phyloP scores from a whole-genome alignment of 139 green algal species.

The Coelastrella sp. region DNA sequence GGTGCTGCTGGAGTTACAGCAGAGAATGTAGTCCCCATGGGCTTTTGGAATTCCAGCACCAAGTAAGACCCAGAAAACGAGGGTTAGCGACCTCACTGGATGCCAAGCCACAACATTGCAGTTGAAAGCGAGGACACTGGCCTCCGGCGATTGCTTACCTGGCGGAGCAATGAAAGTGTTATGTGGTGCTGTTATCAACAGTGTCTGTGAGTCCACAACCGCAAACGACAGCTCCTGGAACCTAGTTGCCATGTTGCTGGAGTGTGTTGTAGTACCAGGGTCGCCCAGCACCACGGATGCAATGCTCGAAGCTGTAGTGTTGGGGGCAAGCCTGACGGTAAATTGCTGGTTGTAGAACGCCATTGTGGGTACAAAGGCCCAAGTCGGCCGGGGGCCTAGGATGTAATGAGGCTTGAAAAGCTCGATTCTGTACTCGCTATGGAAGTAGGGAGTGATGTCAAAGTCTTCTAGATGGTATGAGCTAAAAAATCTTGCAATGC shows the following conservation, averaged over 20 bases:
- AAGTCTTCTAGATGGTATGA: constrained; percentile 33
- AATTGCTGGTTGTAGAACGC: not conserved
- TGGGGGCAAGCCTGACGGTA: not conserved
- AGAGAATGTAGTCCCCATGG: no score
- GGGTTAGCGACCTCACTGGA: no score
- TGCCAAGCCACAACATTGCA: no score
- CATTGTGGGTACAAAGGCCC: not conserved
- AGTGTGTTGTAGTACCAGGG: constrained; percentile 33
- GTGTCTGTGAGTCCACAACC: not conserved
- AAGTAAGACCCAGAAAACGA: no score
- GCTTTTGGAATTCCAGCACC: no score
- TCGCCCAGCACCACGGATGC: not conserved
- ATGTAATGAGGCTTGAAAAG: constrained; percentile 24
- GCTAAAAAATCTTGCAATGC: not conserved
- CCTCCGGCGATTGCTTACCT: not conserved
- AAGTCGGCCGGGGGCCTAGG: not conserved
- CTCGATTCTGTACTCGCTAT: constrained; percentile 18
- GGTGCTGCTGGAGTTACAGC: no score
- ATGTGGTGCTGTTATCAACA: not conserved
- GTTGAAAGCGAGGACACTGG: not conserved
- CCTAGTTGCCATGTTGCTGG: constrained; percentile 15
- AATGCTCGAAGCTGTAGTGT: not conserved
- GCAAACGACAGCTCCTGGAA: not conserved
- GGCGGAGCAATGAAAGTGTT: constrained; percentile 19
- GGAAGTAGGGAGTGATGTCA: constrained; percentile 15